Evolutionary conservation across 2,329 filamentous ascomycete species (phyloP), one percentile per base, ranked within the genome.

Genomic region (Decorospora gaudefroyi): DNA sequence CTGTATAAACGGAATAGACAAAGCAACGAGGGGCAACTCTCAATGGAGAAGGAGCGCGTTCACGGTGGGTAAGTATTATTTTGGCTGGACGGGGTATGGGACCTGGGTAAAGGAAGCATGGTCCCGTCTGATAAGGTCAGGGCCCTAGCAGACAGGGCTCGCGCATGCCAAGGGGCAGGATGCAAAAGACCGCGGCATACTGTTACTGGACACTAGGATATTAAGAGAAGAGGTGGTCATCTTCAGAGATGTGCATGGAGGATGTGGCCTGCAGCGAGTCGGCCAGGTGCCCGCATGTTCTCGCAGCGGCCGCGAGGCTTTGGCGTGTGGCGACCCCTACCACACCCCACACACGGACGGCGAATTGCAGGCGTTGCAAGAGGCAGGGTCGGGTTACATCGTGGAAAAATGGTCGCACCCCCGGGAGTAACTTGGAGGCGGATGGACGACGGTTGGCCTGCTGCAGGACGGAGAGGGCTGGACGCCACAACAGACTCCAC

Each of bases 11-110:
- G 49, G 57, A 59, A 67, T 63, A 62, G 53, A 67, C 59, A 65
- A 65, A 59, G 52, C 38, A 53, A 62, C 53, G 65, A 65, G 64
- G 63, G 62, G 61, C 52, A 63, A 60, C 51, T 56, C 65, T 68
- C 52, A 66, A 68, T 67, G 63, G 55, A 68, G 61, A 62, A 57
- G 62, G 48, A 42, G 63, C 55, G 61, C 62, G 63, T 66, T n/a
- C 59, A 61, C 59, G 59, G 66, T 65, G 65, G 65, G 67, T 61
- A 61, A 58, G 59, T 68, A 70, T 66, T 70, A 69, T 70, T 66
- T 69, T 61, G 43, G 62, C 49, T 59, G 49, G 59, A 53, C 53
- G 46, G 54, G 50, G n/a, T n/a, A n/a, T n/a, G n/a, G n/a, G n/a
- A n/a, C 52, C 51, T 53, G 53, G 53, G 55, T 56, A 56, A 44